A percentile compares a stretch with the other conserved stretches of the same genome.
phyloP scores from a whole-genome alignment of 139 green algal species.

The Eudorina sp. region DNA sequence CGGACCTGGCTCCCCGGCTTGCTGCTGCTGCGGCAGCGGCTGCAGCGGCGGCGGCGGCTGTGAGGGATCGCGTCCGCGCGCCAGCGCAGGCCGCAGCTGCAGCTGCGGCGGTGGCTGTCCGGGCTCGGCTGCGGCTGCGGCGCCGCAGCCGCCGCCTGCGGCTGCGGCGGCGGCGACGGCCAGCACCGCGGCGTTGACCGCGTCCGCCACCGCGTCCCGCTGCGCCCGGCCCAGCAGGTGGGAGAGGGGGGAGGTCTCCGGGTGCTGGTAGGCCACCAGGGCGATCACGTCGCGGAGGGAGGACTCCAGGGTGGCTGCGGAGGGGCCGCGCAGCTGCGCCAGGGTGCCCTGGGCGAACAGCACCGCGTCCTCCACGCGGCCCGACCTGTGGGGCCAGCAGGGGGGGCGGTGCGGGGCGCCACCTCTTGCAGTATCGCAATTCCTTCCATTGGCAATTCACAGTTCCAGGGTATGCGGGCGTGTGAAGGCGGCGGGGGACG shows the following conservation, averaged over 20 bases:
- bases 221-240: constrained; percentile 71
- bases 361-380: constrained; percentile 66
- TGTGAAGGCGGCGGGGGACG: too few relatives aligned
- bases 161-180: not conserved
- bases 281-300: constrained; percentile 78
- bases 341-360: constrained; percentile 68
- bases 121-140: not conserved
- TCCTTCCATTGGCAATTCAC: too few relatives aligned
- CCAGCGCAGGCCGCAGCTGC: constrained; percentile 33
- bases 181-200: constrained; percentile 82
- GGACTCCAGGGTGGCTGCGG: not conserved
- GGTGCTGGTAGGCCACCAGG: constrained; percentile 83
- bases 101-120: not conserved
- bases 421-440: too few relatives aligned
- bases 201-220: constrained; percentile 81
- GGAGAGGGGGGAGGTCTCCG: constrained; percentile 67
- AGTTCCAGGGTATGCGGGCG: too few relatives aligned
- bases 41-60: not conserved
- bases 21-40: not conserved
- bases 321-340: constrained; percentile 48
- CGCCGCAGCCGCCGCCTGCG: not conserved
- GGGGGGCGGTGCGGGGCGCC: too few relatives aligned
- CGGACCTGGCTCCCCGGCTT: too few relatives aligned
- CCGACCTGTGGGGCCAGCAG: constrained; percentile 51
- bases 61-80: not conserved